phyloP scores from a whole-genome alignment of 2,329 filamentous ascomycete species.

The Xylariaceae sp. region DNA sequence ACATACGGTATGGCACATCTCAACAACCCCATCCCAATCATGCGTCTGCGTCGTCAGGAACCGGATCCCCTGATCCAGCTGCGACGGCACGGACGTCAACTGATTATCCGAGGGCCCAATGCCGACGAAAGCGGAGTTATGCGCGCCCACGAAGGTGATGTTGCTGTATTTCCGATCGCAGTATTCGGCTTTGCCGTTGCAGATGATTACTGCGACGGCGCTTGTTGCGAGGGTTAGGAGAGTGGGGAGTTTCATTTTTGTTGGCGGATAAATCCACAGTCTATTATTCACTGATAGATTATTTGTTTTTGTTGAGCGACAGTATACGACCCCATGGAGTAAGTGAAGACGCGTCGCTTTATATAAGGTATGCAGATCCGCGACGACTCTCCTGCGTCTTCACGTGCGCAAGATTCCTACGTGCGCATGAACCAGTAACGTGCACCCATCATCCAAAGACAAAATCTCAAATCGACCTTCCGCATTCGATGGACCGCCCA shows the following conservation, averaged over 20 bases:
- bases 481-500: too few species aligned
- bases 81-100: constrained; percentile 50
- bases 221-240: constrained; percentile 22
- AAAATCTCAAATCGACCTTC: too few species aligned
- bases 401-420: too few species aligned
- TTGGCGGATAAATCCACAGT: too few species aligned
- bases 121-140: constrained; percentile 62
- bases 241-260: constrained; percentile 16
- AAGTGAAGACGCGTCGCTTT: too few species aligned
- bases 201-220: constrained; percentile 32
- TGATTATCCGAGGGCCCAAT: constrained; percentile 52
- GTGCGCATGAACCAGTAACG: too few species aligned
- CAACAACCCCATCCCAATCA: constrained; percentile 43
- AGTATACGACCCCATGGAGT: too few species aligned
- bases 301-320: too few species aligned
- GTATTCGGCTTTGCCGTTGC: constrained; percentile 54
- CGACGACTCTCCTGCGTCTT: too few species aligned
- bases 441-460: too few species aligned
- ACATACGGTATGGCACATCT: constrained; percentile 56
- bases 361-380: too few species aligned
- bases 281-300: too few species aligned
- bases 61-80: constrained; percentile 58
- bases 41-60: constrained; percentile 62
- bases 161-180: constrained; percentile 55
- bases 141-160: constrained; percentile 57